These are phyloP conservation scores for Orychophragmus violaceus DNA, from an alignment of 345 rosid genomes.

Conservation along the genomic window DNA sequence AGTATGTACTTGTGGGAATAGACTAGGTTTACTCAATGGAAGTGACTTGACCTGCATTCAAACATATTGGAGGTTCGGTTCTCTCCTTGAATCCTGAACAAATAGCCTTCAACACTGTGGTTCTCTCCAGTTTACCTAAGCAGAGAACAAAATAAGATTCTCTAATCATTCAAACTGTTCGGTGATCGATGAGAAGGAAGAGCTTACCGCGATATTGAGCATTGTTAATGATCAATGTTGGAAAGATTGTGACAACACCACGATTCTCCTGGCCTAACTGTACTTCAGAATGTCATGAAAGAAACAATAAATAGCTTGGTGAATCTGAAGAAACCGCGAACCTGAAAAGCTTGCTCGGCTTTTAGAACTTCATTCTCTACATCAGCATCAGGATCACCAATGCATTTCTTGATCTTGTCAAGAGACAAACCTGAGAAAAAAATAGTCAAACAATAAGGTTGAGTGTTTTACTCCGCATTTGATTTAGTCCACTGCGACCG, in stretches of 20 bases:
- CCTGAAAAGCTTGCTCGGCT: conserved; percentile 75
- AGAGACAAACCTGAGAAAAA: conserved; percentile 50
- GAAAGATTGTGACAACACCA: conserved; percentile 78
- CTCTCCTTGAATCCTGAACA: conserved; percentile 87
- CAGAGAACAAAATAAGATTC: background rate
- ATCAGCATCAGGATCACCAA: conserved; percentile 87
- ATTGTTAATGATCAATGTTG: conserved; percentile 70
- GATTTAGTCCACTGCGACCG: too few relatives aligned
- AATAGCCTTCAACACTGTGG: conserved; percentile 60
- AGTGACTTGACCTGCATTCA: conserved; percentile 51
- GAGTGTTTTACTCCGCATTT: too few relatives aligned
- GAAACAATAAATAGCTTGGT: background rate
- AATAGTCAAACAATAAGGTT: background rate
- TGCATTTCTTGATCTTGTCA: conserved; percentile 67
- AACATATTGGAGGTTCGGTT: conserved; percentile 73
- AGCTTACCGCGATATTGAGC: conserved; percentile 72
- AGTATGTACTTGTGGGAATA: background rate
- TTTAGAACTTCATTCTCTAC: conserved; percentile 74
- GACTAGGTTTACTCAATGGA: background rate
- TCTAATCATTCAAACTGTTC: background rate
- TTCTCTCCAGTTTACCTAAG: conserved; percentile 62
- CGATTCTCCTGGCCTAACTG: conserved; percentile 82
- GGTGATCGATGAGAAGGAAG: background rate
- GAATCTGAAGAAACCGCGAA: conserved; percentile 17
- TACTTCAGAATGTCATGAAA: conserved; percentile 17